Evolutionary conservation across 768 basidiomycete species (phyloP).

Genomic region (Calocybe cyanea): DNA sequence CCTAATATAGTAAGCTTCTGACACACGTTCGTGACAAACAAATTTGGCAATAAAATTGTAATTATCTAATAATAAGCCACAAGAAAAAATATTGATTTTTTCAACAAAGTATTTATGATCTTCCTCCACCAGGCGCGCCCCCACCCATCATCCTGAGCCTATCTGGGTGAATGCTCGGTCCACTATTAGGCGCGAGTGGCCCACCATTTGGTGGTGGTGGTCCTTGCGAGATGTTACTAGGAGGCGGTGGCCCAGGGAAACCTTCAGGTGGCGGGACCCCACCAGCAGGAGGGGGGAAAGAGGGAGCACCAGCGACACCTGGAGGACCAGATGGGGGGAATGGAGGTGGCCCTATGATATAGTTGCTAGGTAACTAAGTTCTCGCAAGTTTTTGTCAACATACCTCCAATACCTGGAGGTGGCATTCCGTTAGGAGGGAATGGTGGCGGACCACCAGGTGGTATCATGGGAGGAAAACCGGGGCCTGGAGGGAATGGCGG

Average conservation of each 20-base stretch:
- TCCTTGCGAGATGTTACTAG: conserved; percentile 28
- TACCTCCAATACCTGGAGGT: conserved; percentile 47
- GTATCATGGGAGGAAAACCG: conserved; percentile 49
- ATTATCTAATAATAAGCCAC: neutral
- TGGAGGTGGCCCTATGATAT: conserved; percentile 5
- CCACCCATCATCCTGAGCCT: conserved; percentile 76
- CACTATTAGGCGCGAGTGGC: conserved; percentile 29
- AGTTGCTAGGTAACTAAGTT: neutral
- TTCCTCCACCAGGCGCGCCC: no score
- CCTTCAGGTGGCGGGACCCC: no score
- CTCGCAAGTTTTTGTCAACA: conserved; percentile 14
- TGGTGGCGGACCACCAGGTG: conserved; percentile 60
- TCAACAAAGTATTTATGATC: conserved; percentile 12
- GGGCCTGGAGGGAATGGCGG: conserved; percentile 72
- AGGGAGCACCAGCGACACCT: conserved; percentile 32
- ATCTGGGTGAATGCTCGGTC: conserved; percentile 81
- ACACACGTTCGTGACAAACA: conserved; percentile 5
- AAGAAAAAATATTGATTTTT: neutral
- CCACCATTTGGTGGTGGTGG: conserved; percentile 22
- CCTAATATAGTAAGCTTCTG: conserved; percentile 6
- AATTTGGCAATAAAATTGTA: no score
- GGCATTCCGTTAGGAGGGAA: conserved; percentile 61
- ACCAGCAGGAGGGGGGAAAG: conserved; percentile 47
- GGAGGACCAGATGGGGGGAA: conserved; percentile 8
- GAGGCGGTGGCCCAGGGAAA: conserved; percentile 45